A percentile compares a stretch with the other conserved stretches of the same genome.
phyloP scores from a whole-genome alignment of 345 rosid genomes.

The Lepidium africanum region DNA sequence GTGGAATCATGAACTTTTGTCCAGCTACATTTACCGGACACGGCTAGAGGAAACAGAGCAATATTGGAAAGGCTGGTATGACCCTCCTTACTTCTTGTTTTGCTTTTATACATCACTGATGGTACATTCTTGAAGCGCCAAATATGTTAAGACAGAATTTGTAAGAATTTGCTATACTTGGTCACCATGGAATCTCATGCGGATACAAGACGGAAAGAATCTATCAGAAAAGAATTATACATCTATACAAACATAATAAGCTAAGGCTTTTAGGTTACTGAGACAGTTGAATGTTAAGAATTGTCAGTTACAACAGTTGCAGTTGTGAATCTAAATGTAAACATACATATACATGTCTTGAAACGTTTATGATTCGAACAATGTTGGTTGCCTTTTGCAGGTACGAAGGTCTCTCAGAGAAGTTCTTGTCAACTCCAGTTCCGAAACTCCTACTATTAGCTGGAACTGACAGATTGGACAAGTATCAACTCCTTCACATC shows the following conservation, averaged over 20 bases:
- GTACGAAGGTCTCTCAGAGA: constrained; percentile 95
- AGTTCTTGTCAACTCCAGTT: constrained; percentile 71
- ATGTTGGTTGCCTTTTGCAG: constrained; percentile 36
- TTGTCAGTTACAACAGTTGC: background rate
- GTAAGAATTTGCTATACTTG: background rate
- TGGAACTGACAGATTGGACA: constrained; percentile 87
- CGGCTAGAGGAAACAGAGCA: constrained; percentile 75
- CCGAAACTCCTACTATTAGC: constrained; percentile 88
- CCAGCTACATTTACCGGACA: constrained; percentile 73
- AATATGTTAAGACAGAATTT: background rate
- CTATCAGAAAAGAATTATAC: background rate
- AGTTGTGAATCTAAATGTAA: background rate
- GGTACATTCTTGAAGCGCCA: background rate
- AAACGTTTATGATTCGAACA: background rate
- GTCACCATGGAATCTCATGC: background rate
- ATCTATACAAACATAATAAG: background rate
- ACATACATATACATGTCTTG: background rate
- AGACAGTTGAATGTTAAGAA: background rate
- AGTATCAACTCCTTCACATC: constrained; percentile 24
- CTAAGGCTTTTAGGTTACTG: background rate
- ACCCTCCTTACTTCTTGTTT: background rate
- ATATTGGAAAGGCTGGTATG: constrained; percentile 96
- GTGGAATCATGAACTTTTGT: background rate
- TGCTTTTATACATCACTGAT: background rate
- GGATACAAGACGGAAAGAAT: background rate